phyloP scores from a whole-genome alignment of 441 rosid genomes.

The Melastoma candidum region DNA sequence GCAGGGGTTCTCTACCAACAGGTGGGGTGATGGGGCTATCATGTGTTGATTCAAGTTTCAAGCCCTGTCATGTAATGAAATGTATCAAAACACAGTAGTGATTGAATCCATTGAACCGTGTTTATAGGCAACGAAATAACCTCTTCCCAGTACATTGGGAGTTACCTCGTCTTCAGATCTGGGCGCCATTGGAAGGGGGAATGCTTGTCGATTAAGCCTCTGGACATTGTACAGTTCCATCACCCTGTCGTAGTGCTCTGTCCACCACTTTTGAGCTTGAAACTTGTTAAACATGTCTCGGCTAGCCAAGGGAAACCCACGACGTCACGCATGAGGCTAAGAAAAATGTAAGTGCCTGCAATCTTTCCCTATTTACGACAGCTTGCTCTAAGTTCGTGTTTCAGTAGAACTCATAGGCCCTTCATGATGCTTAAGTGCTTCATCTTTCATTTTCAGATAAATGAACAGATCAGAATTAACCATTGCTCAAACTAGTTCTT shows the following conservation, averaged over 20 bases:
- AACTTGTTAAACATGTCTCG: conserved; percentile 89
- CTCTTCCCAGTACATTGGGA: background rate
- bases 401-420: no score
- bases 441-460: no score
- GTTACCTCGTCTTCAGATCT: conserved; percentile 85
- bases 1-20: conserved; percentile 59
- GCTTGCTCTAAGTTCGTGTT: no score
- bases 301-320: conserved; percentile 29
- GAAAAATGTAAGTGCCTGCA: background rate
- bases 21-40: conserved; percentile 91
- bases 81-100: no score
- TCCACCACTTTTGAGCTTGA: conserved; percentile 98
- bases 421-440: no score
- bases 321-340: background rate
- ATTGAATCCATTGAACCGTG: no score
- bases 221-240: conserved; percentile 95
- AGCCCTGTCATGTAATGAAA: conserved; percentile 30
- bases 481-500: no score
- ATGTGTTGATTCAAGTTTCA: conserved; percentile 67
- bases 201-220: conserved; percentile 82
- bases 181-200: conserved; percentile 82
- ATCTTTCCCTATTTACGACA: no score
- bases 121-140: no score
- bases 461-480: no score
- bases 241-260: conserved; percentile 81